Evolutionary conservation across 106 monocot species (phyloP).

Genomic region (Acanthochlamys bracteata): DNA sequence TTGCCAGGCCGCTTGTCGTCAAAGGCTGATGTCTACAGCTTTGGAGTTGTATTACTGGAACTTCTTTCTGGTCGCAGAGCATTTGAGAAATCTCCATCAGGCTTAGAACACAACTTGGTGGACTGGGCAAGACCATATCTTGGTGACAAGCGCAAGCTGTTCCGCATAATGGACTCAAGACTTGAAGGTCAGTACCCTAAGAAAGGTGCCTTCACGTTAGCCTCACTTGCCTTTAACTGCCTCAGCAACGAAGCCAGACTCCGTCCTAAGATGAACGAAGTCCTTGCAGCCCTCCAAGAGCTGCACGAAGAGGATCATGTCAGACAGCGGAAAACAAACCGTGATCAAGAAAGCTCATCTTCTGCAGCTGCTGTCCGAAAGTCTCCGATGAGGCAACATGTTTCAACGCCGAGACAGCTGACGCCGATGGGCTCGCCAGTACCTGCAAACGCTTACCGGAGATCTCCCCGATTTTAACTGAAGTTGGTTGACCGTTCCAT

Average conservation of each 20-base stretch:
- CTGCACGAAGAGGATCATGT: neutral
- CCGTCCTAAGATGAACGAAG: slow-evolving; percentile 14
- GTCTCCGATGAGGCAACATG: too few relatives aligned
- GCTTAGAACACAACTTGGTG: slow-evolving; percentile 15
- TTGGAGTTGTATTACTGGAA: slow-evolving; percentile 26
- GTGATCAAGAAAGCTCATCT: too few relatives aligned
- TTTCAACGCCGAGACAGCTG: too few relatives aligned
- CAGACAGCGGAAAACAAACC: too few relatives aligned
- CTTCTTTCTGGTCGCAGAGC: slow-evolving; percentile 19
- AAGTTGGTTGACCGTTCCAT: too few relatives aligned
- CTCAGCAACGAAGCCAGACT: slow-evolving; percentile 13
- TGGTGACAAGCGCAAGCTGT: slow-evolving; percentile 15
- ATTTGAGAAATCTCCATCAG: slow-evolving; percentile 1
- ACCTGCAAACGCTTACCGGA: too few relatives aligned
- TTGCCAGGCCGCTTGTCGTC: slow-evolving; percentile 17
- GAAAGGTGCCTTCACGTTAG: slow-evolving; percentile 10
- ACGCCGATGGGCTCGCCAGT: too few relatives aligned
- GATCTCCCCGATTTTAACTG: too few relatives aligned
- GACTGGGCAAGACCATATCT: slow-evolving; percentile 20
- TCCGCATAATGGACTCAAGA: slow-evolving; percentile 24
- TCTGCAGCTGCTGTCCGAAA: too few relatives aligned
- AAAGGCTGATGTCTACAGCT: slow-evolving; percentile 32
- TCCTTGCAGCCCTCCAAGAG: slow-evolving; percentile 7
- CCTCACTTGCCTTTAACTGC: slow-evolving; percentile 16
- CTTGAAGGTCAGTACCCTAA: slow-evolving; percentile 20